Evolutionary conservation across 2,329 filamentous ascomycete genomes (phyloP).

Genomic region (Periconia macrospinosa): DNA sequence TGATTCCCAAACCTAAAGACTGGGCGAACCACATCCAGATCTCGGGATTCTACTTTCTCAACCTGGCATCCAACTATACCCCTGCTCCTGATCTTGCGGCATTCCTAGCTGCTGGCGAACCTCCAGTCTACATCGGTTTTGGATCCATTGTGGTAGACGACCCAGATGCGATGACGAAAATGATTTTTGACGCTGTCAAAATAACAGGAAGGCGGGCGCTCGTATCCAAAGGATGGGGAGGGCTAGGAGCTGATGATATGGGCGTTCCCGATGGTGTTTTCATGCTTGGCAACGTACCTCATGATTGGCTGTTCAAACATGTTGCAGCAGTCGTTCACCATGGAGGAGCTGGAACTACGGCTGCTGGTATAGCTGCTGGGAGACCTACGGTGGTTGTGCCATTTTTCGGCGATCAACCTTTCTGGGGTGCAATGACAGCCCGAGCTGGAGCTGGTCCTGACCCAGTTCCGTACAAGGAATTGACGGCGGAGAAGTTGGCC

Average conservation of each 20-base stretch:
- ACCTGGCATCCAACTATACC: slow-evolving; percentile 43
- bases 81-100: slow-evolving; percentile 43
- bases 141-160: slow-evolving; percentile 48
- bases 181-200: slow-evolving; percentile 47
- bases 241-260: slow-evolving; percentile 68
- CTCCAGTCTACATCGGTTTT: slow-evolving; percentile 47
- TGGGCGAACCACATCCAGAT: slow-evolving; percentile 47
- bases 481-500: slow-evolving; percentile 44
- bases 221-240: slow-evolving; percentile 87
- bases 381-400: slow-evolving; percentile 81
- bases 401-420: slow-evolving; percentile 61
- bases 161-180: slow-evolving; percentile 44
- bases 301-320: slow-evolving; percentile 85
- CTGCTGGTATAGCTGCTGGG: slow-evolving; percentile 79
- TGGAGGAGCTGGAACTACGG: slow-evolving; percentile 84
- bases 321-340: slow-evolving; percentile 86
- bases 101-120: slow-evolving; percentile 43
- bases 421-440: slow-evolving; percentile 47
- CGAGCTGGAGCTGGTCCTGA: slow-evolving; percentile 44
- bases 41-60: slow-evolving; percentile 46
- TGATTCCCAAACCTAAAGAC: slow-evolving; percentile 51
- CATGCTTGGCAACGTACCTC: slow-evolving; percentile 82
- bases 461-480: slow-evolving; percentile 44
- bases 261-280: slow-evolving; percentile 74
- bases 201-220: slow-evolving; percentile 73